A percentile compares a stretch with the other conserved stretches of the same genome.
These are phyloP conservation scores for Musa balbisiana DNA, from an alignment of 202 grass and related monocot genomes.

Conservation along the genomic window DNA sequence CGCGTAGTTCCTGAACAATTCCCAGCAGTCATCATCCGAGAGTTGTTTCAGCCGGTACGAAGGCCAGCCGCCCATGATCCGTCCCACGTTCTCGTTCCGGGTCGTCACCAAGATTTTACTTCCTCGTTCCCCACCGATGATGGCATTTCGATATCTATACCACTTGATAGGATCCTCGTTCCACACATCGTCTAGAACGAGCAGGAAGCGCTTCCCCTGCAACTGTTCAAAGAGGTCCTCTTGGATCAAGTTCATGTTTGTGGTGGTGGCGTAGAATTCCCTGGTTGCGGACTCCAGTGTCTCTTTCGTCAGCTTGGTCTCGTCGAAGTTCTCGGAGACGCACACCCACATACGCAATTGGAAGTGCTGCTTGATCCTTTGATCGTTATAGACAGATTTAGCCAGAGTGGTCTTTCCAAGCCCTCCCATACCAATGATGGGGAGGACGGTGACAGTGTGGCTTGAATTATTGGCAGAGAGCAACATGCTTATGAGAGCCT, in stretches of 20 bases:
- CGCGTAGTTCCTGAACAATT: constrained; percentile 65
- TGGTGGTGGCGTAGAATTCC: constrained; percentile 23
- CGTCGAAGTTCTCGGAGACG: constrained; percentile 74
- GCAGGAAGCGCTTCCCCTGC: constrained; percentile 61
- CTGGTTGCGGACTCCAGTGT: constrained; percentile 52
- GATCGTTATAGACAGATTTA: constrained; percentile 61
- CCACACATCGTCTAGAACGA: constrained; percentile 87
- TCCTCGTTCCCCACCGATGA: constrained; percentile 32
- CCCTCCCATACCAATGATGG: constrained; percentile 66
- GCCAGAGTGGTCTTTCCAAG: constrained; percentile 71
- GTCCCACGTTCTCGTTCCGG: constrained; percentile 50
- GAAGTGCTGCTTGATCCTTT: constrained; percentile 41
- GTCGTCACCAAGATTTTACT: constrained; percentile 72
- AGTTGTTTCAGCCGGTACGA: constrained; percentile 49
- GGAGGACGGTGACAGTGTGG: constrained; percentile 34
- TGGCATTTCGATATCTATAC: constrained; percentile 41
- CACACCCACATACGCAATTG: constrained; percentile 58
- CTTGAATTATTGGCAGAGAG: constrained; percentile 12
- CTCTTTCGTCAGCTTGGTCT: constrained; percentile 61
- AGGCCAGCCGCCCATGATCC: constrained; percentile 35
- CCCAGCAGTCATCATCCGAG: constrained; percentile 62
- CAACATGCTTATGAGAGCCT: constrained; percentile 45
- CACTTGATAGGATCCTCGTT: constrained; percentile 67
- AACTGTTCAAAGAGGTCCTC: constrained; percentile 53
- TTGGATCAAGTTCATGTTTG: constrained; percentile 54